A percentile compares a stretch with the other conserved stretches of the same genome.
phyloP scores from a whole-genome alignment of 2,329 filamentous ascomycete genomes.

The Acephala macrosclerotiorum region DNA sequence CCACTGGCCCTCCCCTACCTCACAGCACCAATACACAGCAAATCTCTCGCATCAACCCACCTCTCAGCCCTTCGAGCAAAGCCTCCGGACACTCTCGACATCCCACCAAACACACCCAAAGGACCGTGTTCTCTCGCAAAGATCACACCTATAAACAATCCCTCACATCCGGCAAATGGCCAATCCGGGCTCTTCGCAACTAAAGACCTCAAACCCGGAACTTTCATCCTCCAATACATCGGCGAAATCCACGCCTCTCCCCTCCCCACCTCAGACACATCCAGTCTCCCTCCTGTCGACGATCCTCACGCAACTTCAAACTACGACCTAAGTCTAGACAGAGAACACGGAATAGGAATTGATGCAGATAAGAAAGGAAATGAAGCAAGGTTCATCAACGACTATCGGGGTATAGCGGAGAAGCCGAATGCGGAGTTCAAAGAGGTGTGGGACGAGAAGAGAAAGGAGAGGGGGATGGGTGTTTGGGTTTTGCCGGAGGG shows the following conservation, averaged over 20 bases:
- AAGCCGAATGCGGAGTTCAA: slow-evolving; percentile 56
- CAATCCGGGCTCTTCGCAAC: slow-evolving; percentile 69
- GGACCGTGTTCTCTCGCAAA: slow-evolving; percentile 58
- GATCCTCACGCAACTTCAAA: slow-evolving; percentile 55
- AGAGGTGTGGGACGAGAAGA: slow-evolving; percentile 62
- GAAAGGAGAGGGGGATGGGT: slow-evolving; percentile 61
- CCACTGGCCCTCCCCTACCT: slow-evolving; percentile 61
- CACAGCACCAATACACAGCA: slow-evolving; percentile 55
- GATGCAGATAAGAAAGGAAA: slow-evolving; percentile 66
- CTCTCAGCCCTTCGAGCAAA: slow-evolving; percentile 32
- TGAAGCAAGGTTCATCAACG: slow-evolving; percentile 72
- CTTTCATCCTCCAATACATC: slow-evolving; percentile 67
- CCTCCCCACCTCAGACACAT: not conserved
- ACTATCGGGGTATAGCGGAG: slow-evolving; percentile 64
- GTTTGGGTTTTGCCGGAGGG: slow-evolving; percentile 61
- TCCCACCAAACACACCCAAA: slow-evolving; percentile 47
- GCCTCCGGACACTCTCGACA: slow-evolving; percentile 40
- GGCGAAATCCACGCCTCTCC: slow-evolving; percentile 60
- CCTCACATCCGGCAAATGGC: slow-evolving; percentile 62
- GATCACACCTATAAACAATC: slow-evolving; percentile 60
- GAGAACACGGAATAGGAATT: slow-evolving; percentile 62
- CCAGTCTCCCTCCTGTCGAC: slow-evolving; percentile 23
- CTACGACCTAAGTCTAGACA: slow-evolving; percentile 71
- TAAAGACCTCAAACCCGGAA: slow-evolving; percentile 58
- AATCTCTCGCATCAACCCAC: slow-evolving; percentile 40